These are phyloP conservation scores for Pestalotiopsis sp. DNA, from an alignment of 2,329 filamentous ascomycete species.

Conservation along the genomic window DNA sequence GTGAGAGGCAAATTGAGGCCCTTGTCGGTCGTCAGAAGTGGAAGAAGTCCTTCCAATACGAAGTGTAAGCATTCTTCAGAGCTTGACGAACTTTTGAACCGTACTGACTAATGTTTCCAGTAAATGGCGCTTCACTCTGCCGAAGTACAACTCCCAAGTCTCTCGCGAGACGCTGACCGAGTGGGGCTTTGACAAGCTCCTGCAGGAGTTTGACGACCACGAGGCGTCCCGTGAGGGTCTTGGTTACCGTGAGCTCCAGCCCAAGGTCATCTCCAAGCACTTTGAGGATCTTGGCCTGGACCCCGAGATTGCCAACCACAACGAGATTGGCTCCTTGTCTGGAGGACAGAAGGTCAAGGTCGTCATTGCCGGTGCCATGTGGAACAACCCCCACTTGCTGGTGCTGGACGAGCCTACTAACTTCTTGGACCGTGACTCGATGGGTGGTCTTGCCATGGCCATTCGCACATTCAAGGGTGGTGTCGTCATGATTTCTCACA, in stretches of 20 bases:
- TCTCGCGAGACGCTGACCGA: slow-evolving; percentile 89
- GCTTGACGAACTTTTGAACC: neutral
- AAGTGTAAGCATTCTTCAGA: slow-evolving; percentile 65
- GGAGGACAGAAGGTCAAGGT: slow-evolving; percentile 99
- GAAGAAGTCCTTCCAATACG: slow-evolving; percentile 99
- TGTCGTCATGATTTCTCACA: slow-evolving; percentile 99
- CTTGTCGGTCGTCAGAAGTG: slow-evolving; percentile 97
- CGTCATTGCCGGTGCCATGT: slow-evolving; percentile 93
- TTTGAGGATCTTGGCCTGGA: slow-evolving; percentile 97
- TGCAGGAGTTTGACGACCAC: slow-evolving; percentile 98
- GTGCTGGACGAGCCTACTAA: slow-evolving; percentile 99
- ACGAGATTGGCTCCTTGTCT: slow-evolving; percentile 93
- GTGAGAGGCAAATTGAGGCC: slow-evolving; percentile 76
- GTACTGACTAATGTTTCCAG: slow-evolving; percentile 42
- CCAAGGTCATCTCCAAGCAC: slow-evolving; percentile 94
- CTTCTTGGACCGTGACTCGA: slow-evolving; percentile 96
- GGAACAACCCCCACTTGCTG: slow-evolving; percentile 97
- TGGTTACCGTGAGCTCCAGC: slow-evolving; percentile 90
- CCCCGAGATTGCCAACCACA: slow-evolving; percentile 98
- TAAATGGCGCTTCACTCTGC: slow-evolving; percentile 87
- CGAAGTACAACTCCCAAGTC: slow-evolving; percentile 91
- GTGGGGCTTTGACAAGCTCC: slow-evolving; percentile 86
- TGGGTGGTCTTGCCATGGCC: slow-evolving; percentile 94
- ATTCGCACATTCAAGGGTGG: slow-evolving; percentile 98
- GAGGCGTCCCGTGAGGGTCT: slow-evolving; percentile 98